These are phyloP conservation scores for Syzygium malaccense DNA, from an alignment of 441 rosid species.

Conservation along the genomic window DNA sequence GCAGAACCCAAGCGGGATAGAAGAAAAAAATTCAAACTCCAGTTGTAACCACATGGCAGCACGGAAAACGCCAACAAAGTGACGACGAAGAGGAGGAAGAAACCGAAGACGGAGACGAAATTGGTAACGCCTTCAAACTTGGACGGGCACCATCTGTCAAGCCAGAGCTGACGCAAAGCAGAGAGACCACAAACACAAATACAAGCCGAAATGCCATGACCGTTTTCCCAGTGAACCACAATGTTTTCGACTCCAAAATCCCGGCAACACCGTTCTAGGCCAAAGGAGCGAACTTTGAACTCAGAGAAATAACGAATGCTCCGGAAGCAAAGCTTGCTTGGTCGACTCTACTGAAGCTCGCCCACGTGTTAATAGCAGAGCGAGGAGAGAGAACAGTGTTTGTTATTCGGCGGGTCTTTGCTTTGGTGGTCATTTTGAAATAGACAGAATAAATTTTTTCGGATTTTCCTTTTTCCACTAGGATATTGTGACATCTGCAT, in stretches of 20 bases:
- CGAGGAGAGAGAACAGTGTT: no score
- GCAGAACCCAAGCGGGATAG: background rate
- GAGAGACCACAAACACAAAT: no score
- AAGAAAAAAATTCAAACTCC: background rate
- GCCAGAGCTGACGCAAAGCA: no score
- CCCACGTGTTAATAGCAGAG: no score
- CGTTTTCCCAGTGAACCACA: background rate
- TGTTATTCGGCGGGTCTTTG: no score
- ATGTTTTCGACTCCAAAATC: slow-evolving; percentile 9
- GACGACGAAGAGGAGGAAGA: background rate
- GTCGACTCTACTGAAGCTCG: no score
- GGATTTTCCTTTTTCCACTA: background rate
- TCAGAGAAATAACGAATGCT: no score
- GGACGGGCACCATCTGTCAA: background rate
- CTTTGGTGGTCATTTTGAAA: no score
- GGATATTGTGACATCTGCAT: background rate
- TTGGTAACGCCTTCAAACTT: background rate
- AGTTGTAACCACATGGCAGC: background rate
- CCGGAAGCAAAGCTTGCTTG: no score
- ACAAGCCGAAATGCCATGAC: no score
- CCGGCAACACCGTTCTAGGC: background rate
- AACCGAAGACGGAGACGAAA: background rate
- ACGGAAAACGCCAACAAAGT: background rate
- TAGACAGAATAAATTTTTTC: no score
- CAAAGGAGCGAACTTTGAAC: no score